phyloP scores from a whole-genome alignment of 768 basidiomycete genomes.

The Piloderma croceum region DNA sequence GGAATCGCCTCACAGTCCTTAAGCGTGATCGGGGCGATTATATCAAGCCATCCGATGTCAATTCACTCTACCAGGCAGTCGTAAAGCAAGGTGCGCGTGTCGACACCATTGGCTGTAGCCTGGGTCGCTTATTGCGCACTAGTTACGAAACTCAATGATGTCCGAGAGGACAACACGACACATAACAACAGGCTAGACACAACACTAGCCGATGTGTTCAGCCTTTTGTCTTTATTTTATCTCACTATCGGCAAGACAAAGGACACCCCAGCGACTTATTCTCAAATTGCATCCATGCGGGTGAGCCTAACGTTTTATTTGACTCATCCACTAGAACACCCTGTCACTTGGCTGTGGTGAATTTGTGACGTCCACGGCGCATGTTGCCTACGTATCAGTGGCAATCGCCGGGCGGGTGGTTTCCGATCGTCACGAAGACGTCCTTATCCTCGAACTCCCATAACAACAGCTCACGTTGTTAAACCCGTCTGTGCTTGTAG shows the following conservation, averaged over 20 bases:
- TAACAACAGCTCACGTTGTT: slow-evolving; percentile 4
- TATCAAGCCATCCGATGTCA: slow-evolving; percentile 90
- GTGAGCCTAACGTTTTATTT: slow-evolving; percentile 72
- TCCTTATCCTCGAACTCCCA: no score
- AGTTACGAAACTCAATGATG: slow-evolving; percentile 90
- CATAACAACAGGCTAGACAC: slow-evolving; percentile 92
- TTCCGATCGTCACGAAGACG: no score
- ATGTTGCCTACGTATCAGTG: no score
- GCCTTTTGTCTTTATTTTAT: slow-evolving; percentile 92
- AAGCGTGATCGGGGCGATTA: slow-evolving; percentile 91
- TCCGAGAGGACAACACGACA: slow-evolving; percentile 70
- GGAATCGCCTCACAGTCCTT: slow-evolving; percentile 89
- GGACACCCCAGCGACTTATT: slow-evolving; percentile 92
- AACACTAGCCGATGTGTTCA: slow-evolving; percentile 93
- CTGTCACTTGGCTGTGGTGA: no score
- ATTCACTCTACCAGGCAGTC: slow-evolving; percentile 85
- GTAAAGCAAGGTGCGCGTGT: slow-evolving; percentile 78
- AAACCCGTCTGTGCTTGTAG: slow-evolving; percentile 36
- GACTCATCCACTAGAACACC: no score
- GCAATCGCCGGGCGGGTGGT: no score
- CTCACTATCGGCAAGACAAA: slow-evolving; percentile 95
- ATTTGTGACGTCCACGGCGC: no score
- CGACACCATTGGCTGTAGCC: not conserved
- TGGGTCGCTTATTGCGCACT: slow-evolving; percentile 8
- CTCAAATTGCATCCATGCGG: slow-evolving; percentile 92